These are phyloP conservation scores for Pseudogymnoascus destructans DNA, from an alignment of 2,329 filamentous ascomycete species.

Conservation along the genomic window DNA sequence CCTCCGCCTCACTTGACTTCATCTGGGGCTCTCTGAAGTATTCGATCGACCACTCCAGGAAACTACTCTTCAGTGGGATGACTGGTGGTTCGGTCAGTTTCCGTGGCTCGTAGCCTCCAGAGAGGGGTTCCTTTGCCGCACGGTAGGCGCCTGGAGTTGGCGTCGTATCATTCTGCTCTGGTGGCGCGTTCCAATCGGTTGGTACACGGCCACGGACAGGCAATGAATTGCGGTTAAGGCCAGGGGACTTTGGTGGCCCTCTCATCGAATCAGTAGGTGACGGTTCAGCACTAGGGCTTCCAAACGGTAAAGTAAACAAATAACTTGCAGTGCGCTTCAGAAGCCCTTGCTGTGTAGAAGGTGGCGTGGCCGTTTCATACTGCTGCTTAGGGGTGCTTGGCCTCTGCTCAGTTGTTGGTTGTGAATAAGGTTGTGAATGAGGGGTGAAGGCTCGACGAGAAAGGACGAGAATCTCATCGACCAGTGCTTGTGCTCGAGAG, in stretches of 20 bases:
- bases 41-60: constrained; percentile 91
- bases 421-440: constrained; percentile 21
- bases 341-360: constrained; percentile 42
- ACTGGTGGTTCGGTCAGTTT: constrained; percentile 43
- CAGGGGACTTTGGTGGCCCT: constrained; percentile 20
- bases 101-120: constrained; percentile 57
- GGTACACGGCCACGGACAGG: constrained; percentile 33
- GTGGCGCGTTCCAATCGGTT: constrained; percentile 48
- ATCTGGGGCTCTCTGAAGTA: constrained; percentile 98
- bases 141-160: constrained; percentile 59
- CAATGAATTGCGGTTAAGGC: constrained; percentile 19
- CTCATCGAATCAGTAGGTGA: constrained; percentile 18
- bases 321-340: constrained; percentile 52
- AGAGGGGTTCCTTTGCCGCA: constrained; percentile 63
- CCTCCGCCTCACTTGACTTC: constrained; percentile 90
- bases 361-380: constrained; percentile 25
- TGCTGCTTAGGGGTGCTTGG: constrained; percentile 24
- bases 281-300: constrained; percentile 22
- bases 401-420: constrained; percentile 15
- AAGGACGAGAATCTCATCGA: constrained; percentile 56
- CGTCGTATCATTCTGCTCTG: constrained; percentile 61
- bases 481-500: constrained; percentile 52
- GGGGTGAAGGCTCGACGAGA: constrained; percentile 34
- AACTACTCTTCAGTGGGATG: constrained; percentile 69
- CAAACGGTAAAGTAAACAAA: constrained; percentile 43